Conservation (phyloP, 2,329 filamentous ascomycete species). For the Fulvia fulva region DNA sequence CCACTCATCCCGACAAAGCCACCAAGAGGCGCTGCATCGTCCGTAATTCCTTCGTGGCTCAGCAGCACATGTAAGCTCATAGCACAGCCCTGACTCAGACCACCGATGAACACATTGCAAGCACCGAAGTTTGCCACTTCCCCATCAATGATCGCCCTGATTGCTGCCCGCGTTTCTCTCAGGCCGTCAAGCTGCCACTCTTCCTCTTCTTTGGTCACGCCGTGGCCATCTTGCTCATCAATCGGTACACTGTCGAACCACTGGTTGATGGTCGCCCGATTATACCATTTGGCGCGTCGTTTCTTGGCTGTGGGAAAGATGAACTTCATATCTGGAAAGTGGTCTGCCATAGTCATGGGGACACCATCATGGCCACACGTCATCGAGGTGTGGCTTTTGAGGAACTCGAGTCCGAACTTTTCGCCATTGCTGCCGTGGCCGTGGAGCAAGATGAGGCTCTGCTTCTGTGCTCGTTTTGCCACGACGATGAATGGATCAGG, state of each 20-base stretch:
- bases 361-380: no score
- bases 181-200: conserved; percentile 47
- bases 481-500: neutral
- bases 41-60: conserved; percentile 21
- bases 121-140: conserved; percentile 18
- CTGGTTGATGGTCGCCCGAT: conserved; percentile 44
- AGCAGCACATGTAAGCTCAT: conserved; percentile 44
- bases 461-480: no score
- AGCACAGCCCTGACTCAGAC: conserved; percentile 54
- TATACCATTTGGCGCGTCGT: conserved; percentile 43
- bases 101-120: conserved; percentile 47
- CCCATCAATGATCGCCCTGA: conserved; percentile 2
- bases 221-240: conserved; percentile 10
- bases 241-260: conserved; percentile 50
- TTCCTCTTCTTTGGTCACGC: conserved; percentile 39
- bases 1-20: conserved; percentile 16
- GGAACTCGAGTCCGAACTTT: conserved; percentile 39
- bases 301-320: conserved; percentile 50
- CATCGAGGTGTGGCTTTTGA: conserved; percentile 26
- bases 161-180: conserved; percentile 38
- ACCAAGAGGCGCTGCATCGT: neutral
- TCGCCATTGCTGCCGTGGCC: conserved; percentile 8
- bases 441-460: conserved; percentile 10
- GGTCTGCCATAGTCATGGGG: conserved; percentile 5
- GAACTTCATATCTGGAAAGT: conserved; percentile 45